These are phyloP conservation scores for Fraxinus sp. DNA, from an alignment of 305 asterid species.

Conservation along the genomic window DNA sequence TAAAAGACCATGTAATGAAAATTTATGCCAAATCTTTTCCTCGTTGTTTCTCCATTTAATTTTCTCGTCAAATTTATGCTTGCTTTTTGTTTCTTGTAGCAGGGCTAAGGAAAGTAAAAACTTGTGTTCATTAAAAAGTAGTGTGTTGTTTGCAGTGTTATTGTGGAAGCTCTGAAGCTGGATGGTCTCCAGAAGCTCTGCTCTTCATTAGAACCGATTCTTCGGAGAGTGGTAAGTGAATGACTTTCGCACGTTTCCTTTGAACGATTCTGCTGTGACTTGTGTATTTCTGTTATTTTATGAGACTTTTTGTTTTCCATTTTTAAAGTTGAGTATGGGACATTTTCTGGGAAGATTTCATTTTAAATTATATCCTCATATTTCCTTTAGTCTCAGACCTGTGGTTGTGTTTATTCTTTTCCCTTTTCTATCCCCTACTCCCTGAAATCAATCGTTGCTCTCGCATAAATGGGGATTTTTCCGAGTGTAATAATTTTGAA, in stretches of 20 bases:
- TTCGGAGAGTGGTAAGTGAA: conserved; percentile 85
- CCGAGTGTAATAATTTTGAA: background rate
- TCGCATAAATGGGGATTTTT: background rate
- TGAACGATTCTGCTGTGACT: background rate
- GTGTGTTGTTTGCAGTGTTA: conserved; percentile 59
- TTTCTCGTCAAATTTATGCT: background rate
- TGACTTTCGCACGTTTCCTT: background rate
- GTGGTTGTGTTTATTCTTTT: background rate
- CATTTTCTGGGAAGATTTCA: background rate
- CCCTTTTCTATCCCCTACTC: background rate
- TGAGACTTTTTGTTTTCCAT: background rate
- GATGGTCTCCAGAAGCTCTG: conserved; percentile 95
- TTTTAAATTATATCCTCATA: background rate
- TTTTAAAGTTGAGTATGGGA: conserved; percentile 3
- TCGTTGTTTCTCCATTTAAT: background rate
- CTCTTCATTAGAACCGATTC: conserved; percentile 92
- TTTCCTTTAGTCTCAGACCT: background rate
- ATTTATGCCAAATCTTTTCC: conserved; percentile 5
- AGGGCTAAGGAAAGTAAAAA: conserved; percentile 1
- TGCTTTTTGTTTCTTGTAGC: background rate
- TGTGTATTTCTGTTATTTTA: conserved; percentile 4
- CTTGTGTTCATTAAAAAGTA: background rate
- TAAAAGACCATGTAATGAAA: background rate
- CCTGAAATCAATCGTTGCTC: background rate
- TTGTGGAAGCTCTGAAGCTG: conserved; percentile 91